Conservation (phyloP, 2,329 filamentous ascomycete genomes). For the Juglanconis sp. region DNA sequence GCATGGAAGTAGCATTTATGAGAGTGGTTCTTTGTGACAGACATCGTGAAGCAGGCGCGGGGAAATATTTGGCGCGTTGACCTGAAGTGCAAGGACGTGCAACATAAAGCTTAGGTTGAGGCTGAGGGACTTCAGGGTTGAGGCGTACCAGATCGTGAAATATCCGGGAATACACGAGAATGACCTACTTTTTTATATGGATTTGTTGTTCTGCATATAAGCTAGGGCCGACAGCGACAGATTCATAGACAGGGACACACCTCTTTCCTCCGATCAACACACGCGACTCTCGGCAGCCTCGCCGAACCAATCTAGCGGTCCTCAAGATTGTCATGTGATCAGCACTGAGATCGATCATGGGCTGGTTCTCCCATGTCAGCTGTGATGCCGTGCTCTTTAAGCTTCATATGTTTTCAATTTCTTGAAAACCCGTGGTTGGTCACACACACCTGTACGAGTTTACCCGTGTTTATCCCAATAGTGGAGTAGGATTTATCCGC, state of each 20-base stretch:
- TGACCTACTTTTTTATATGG: no score
- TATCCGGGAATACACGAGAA: no score
- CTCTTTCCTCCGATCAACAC: background rate
- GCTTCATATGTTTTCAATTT: constrained; percentile 3
- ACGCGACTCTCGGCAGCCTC: background rate
- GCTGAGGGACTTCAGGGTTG: no score
- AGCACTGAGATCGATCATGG: background rate
- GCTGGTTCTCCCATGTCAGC: background rate
- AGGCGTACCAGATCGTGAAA: no score
- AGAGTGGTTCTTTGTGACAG: no score
- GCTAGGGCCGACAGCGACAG: background rate
- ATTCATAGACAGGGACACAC: background rate
- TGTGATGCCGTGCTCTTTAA: background rate
- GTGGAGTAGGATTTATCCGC: background rate
- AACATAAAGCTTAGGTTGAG: no score
- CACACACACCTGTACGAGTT: background rate
- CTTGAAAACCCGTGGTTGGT: background rate
- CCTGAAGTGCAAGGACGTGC: no score
- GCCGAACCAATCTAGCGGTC: background rate
- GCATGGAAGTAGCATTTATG: no score
- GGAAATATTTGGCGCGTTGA: no score
- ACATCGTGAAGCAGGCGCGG: no score
- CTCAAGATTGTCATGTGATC: background rate
- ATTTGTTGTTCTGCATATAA: background rate
- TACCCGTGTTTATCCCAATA: background rate